Conservation (phyloP, 2,329 filamentous ascomycete species). For the Calonectria ilicicola region DNA sequence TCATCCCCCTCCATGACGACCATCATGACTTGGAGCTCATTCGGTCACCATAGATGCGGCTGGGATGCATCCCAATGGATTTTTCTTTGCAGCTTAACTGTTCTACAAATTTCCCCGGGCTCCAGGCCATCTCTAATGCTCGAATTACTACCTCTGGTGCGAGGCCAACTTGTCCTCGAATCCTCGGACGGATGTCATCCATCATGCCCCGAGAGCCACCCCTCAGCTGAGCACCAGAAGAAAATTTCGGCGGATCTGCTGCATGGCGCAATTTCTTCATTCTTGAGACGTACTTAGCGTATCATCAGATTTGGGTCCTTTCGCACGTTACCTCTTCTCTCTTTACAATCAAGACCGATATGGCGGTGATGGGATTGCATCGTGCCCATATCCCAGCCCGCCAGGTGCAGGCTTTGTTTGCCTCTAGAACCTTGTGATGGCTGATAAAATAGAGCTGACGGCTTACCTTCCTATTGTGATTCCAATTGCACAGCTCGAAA, state of each 20-base stretch:
- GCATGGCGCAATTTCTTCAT: conserved; percentile 44
- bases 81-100: not conserved
- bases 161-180: conserved; percentile 5
- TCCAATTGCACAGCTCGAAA: conserved; percentile 16
- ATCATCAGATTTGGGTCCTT: conserved; percentile 24
- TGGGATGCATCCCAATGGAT: conserved; percentile 23
- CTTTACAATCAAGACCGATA: conserved; percentile 28
- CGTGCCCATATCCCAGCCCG: not conserved
- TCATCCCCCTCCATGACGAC: conserved; percentile 51
- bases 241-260: conserved; percentile 42
- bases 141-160: conserved; percentile 31
- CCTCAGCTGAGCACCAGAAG: conserved; percentile 40
- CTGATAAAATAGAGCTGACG: not conserved
- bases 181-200: conserved; percentile 21
- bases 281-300: conserved; percentile 36
- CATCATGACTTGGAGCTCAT: conserved; percentile 18
- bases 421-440: conserved; percentile 13
- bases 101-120: conserved; percentile 37
- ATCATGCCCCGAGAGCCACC: conserved; percentile 34
- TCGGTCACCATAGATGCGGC: conserved; percentile 44
- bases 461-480: not conserved
- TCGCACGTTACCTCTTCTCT: conserved; percentile 30
- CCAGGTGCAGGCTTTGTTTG: not conserved
- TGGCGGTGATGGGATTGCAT: conserved; percentile 16
- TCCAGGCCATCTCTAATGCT: conserved; percentile 30